Evolutionary conservation across 2,329 filamentous ascomycete genomes (phyloP).

Genomic region (Fusarium graminum): DNA sequence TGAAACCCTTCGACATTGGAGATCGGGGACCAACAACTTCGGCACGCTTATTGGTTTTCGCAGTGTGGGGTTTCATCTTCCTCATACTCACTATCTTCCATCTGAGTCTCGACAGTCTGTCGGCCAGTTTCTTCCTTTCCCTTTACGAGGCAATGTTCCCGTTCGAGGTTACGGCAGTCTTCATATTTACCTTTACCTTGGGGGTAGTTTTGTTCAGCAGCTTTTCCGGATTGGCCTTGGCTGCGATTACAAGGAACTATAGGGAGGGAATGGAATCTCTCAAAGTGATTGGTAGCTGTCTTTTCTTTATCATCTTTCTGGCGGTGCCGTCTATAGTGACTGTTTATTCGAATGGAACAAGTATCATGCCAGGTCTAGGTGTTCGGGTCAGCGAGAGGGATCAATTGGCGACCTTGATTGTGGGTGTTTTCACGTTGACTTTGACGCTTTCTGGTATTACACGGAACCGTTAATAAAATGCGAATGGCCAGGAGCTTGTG

Average conservation of each 20-base stretch:
- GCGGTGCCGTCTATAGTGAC: background rate
- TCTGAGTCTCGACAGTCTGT: conserved; percentile 9
- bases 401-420: conserved; percentile 22
- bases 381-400: conserved; percentile 11
- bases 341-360: background rate
- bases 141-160: background rate
- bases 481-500: rapidly evolving
- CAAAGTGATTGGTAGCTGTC: rapidly evolving
- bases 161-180: background rate
- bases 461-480: background rate
- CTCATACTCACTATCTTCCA: conserved; percentile 8
- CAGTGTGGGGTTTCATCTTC: background rate
- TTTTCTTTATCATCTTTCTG: background rate
- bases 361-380: conserved; percentile 7
- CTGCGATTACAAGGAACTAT: background rate
- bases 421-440: conserved; percentile 4
- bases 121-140: background rate
- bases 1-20: background rate
- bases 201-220: background rate
- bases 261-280: background rate
- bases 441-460: conserved; percentile 10
- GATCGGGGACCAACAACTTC: background rate
- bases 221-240: background rate
- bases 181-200: background rate
- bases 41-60: background rate